phyloP scores from a whole-genome alignment of 768 basidiomycete genomes.

The Leccinum pellstonianum region DNA sequence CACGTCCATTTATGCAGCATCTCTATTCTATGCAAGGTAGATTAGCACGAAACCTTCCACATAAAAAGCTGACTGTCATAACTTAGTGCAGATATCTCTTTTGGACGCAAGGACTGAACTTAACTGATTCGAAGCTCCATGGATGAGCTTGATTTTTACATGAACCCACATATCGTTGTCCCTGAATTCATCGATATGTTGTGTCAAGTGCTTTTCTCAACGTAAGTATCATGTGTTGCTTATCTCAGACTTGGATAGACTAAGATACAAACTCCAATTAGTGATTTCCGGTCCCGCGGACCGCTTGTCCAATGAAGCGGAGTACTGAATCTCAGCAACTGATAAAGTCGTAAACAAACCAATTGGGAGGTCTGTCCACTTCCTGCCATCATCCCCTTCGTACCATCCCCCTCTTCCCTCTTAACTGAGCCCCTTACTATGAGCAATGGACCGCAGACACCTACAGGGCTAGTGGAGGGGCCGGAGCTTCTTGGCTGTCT shows the following conservation, averaged over 20 bases:
- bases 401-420: neutral
- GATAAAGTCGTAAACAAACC: neutral
- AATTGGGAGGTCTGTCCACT: neutral
- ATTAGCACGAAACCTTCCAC: too few relatives aligned
- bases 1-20: too few relatives aligned
- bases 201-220: neutral
- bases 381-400: neutral
- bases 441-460: neutral
- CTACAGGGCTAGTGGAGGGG: conserved; percentile 9
- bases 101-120: too few relatives aligned
- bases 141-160: too few relatives aligned
- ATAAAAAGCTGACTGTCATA: too few relatives aligned
- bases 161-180: neutral
- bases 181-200: neutral
- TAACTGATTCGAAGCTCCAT: too few relatives aligned
- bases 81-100: too few relatives aligned
- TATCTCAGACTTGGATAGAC: neutral
- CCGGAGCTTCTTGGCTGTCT: conserved; percentile 17
- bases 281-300: neutral
- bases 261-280: neutral
- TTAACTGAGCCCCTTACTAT: neutral
- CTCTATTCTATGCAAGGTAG: too few relatives aligned
- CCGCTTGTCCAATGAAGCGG: neutral
- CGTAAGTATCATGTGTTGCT: neutral
- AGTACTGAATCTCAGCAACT: neutral